Percentiles rank a stretch among this genome's conserved stretches.
phyloP scores from a whole-genome alignment of 108 stramenopile genomes.

The Licmophora abbreviata region DNA sequence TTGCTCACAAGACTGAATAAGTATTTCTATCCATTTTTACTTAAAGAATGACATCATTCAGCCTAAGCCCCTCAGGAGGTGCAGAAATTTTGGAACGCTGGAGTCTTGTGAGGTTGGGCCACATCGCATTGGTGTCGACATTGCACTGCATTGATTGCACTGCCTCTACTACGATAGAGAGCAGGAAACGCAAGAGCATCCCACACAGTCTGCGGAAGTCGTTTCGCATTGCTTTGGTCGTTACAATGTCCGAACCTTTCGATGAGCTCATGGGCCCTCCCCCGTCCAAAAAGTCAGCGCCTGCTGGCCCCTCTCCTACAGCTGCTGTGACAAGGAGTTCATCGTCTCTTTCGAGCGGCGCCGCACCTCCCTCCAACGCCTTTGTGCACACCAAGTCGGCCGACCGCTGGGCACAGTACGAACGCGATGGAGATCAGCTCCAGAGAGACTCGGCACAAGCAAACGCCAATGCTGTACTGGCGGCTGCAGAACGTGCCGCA shows the following conservation, averaged over 20 bases:
- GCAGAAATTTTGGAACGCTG: no score
- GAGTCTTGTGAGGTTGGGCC: no score
- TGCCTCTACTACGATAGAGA: no score
- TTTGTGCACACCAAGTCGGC: neutral
- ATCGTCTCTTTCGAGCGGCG: neutral
- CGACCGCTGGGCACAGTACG: slow-evolving; percentile 3
- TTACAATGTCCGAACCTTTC: slow-evolving; percentile 1
- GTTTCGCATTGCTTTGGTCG: no score
- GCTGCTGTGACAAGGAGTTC: neutral
- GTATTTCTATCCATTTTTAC: no score
- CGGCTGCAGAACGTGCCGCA: neutral
- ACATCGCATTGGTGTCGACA: no score
- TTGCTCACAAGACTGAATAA: no score
- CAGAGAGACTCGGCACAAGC: slow-evolving; percentile 1
- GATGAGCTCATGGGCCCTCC: slow-evolving; percentile 6
- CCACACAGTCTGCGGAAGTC: no score
- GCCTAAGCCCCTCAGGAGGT: no score
- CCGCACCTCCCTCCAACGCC: slow-evolving; percentile 1
- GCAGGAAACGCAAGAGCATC: no score
- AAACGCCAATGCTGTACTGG: neutral
- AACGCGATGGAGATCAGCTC: slow-evolving; percentile 1
- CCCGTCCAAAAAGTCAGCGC: slow-evolving; percentile 1
- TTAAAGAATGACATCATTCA: no score
- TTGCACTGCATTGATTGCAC: no score
- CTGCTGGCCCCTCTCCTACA: slow-evolving; percentile 2